Base-by-base conservation (phyloP, 225 moss, liverwort and hornwort genomes). In the Straminergon stramineum region DNA sequence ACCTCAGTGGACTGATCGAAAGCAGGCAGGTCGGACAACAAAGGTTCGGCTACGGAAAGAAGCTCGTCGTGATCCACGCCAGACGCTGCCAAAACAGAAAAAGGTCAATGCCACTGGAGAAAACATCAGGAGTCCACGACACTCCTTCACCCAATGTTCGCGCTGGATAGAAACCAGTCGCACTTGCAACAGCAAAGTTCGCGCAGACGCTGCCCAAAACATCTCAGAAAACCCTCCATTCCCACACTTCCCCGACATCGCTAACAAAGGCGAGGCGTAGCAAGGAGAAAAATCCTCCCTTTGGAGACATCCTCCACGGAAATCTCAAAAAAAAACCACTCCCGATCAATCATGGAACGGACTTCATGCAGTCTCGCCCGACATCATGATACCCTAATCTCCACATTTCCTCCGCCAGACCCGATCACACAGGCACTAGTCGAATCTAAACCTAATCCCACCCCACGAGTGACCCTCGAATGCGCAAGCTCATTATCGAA, bases 31-130 rank as follows among this genome's bases (percentile, higher is more conserved):
- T 98, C 97, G 69, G 93, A 92, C 78, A 98, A 88, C 92, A 98
- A 87, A 57, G 98, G 98, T 71, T 95, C 96, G 52, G 96, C 97
- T 16, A 96, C 86, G 71, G 96, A 94, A n/a, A 98, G 52, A 51
- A 98, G 94, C 31, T 98, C 97, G 16, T 95, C 96, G 76, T 98
- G 98, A 82, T 98, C 96, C 90, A 98, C 98, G 81, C 98, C 96
- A 48, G 97, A 95, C n/a, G 96, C 98, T 87, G 91, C 77, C 4
- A 71, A 41, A 57, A 43, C 3, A 57, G 31, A 85, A 27, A 84
- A 57, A 15, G 10, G 41, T 85, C 58, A 85, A 41, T 69, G 70
- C 69, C 56, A 84, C 31, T 1, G 14, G n/a, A n/a, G 27, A 17
- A 53, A 68, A 84, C 18, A n/a, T 53, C 68, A 37, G 3, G 3